Conservation (phyloP, 768 basidiomycete genomes). For the Leucosporidium yakuticum region DNA sequence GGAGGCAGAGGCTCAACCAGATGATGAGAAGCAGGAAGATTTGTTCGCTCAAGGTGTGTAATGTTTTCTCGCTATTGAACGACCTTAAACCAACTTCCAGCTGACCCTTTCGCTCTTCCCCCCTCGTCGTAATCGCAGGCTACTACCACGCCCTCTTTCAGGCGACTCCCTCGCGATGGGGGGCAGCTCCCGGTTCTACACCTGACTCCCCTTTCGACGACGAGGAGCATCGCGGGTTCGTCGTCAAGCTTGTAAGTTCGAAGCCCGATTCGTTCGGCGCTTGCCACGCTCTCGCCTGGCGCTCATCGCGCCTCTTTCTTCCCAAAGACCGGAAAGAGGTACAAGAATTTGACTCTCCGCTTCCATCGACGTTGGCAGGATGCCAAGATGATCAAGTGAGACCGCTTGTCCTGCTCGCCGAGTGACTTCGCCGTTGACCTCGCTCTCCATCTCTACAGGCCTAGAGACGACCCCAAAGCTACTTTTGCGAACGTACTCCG, state of each 20-base stretch:
- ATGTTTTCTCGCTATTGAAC: too few relatives aligned
- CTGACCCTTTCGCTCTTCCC: too few relatives aligned
- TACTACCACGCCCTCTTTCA: not conserved
- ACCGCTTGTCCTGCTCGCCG: too few relatives aligned
- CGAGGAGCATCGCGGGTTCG: not conserved
- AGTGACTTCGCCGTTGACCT: too few relatives aligned
- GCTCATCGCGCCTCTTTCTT: too few relatives aligned
- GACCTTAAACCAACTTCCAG: not conserved
- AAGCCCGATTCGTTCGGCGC: too few relatives aligned
- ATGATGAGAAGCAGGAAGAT: conserved; percentile 8
- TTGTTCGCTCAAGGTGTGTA: conserved; percentile 4
- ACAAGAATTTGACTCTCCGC: not conserved
- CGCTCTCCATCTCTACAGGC: too few relatives aligned
- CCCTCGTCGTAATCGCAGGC: too few relatives aligned
- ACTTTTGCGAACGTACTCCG: too few relatives aligned
- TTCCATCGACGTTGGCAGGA: not conserved
- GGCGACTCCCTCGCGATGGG: not conserved
- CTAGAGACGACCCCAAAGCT: too few relatives aligned
- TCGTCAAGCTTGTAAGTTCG: not conserved
- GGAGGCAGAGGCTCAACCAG: not conserved
- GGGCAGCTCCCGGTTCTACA: not conserved
- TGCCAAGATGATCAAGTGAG: not conserved
- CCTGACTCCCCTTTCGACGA: not conserved
- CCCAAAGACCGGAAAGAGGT: not conserved
- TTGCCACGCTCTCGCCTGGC: too few relatives aligned